Percentiles rank a stretch among this genome's conserved stretches.
phyloP scores from a whole-genome alignment of 2,329 filamentous ascomycete genomes.

The Lachnellula occidentalis region DNA sequence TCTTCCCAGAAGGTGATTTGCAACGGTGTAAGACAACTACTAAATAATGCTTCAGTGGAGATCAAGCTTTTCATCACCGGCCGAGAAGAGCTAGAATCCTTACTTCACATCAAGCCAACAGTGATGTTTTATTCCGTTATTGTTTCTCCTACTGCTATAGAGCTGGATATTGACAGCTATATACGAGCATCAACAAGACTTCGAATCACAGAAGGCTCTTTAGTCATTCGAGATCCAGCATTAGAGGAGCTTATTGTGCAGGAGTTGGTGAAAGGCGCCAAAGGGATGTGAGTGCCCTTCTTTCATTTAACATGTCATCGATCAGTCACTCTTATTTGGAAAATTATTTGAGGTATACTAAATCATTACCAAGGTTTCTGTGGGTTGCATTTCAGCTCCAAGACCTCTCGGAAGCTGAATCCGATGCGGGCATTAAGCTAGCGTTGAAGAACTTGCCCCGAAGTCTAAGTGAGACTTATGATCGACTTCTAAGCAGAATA shows the following conservation, averaged over 20 bases:
- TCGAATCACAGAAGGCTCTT: background rate
- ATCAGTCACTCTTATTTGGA: no score
- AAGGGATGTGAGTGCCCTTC: constrained; percentile 20
- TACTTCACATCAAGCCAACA: background rate
- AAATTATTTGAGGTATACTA: no score
- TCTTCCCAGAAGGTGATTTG: constrained; percentile 3
- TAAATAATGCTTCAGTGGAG: background rate
- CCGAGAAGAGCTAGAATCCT: constrained; percentile 4
- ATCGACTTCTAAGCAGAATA: constrained; percentile 10
- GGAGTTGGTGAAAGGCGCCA: constrained; percentile 8
- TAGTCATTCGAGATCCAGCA: constrained; percentile 4
- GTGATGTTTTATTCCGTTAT: background rate
- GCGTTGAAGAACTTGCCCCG: constrained; percentile 10
- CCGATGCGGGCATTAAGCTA: constrained; percentile 9
- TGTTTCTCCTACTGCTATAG: constrained; percentile 2
- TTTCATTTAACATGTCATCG: no score
- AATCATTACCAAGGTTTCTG: constrained; percentile 10
- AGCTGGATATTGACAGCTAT: constrained; percentile 8
- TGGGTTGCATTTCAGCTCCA: constrained; percentile 17
- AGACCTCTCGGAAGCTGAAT: constrained; percentile 14
- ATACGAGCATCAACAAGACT: constrained; percentile 4
- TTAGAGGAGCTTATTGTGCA: constrained; percentile 7
- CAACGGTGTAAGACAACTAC: background rate
- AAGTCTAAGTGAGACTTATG: constrained; percentile 13
- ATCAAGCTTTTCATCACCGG: constrained; percentile 10